Evolutionary conservation across 176 grass and related monocot genomes (phyloP).

Genomic region (Phyllostachys edulis): DNA sequence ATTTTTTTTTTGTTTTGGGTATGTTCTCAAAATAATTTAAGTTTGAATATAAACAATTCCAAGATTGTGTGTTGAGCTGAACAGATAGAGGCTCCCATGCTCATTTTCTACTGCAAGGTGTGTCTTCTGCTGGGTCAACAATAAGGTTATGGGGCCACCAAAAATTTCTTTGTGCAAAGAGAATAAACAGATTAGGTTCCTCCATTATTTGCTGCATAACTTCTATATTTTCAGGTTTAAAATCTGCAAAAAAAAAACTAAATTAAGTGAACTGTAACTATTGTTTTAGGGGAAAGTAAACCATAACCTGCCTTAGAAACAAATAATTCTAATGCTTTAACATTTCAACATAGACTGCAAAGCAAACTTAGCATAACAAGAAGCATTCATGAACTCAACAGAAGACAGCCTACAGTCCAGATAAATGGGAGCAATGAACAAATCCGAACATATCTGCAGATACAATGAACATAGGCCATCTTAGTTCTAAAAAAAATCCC

Average conservation of each 20-base stretch:
- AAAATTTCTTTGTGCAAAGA: not conserved
- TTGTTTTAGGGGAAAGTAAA: not conserved
- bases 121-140: not conserved
- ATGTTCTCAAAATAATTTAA: not conserved
- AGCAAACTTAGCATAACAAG: not conserved
- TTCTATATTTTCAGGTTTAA: conserved; percentile 5
- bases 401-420: not conserved
- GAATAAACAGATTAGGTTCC: not conserved
- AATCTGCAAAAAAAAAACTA: not conserved
- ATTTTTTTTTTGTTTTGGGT: not conserved
- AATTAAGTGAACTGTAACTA: not conserved
- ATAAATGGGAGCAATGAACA: conserved; percentile 1
- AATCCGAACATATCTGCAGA: conserved; percentile 19
- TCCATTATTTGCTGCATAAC: not conserved
- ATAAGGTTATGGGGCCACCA: not conserved
- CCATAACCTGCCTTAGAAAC: not conserved
- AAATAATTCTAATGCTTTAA: not conserved
- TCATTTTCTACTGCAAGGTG: not conserved
- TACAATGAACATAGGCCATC: conserved; percentile 1
- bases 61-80: not conserved
- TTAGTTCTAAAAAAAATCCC: too few species aligned
- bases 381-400: conserved; percentile 10
- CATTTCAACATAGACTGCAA: not conserved
- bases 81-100: not conserved
- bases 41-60: not conserved